Percentiles rank a stretch among this genome's conserved stretches.
These are phyloP conservation scores for Babesia gibsoni DNA, from an alignment of 169 alveolate genomes.

Conservation along the genomic window DNA sequence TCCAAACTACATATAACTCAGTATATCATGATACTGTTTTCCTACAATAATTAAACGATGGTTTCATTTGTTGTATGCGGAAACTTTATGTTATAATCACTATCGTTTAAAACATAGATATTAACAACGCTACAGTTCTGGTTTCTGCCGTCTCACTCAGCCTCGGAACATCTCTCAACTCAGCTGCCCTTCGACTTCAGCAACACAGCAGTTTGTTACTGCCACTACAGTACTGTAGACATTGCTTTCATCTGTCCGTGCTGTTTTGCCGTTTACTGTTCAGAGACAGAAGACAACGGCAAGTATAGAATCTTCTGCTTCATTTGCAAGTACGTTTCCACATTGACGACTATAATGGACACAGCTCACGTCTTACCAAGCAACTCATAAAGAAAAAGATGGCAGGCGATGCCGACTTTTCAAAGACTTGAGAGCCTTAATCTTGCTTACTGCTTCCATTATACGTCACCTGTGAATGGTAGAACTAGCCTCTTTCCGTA, in stretches of 20 bases:
- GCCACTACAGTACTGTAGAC: constrained; percentile 82
- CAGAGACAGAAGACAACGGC: constrained; percentile 58
- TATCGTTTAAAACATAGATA: too few relatives aligned
- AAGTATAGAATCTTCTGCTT: constrained; percentile 48
- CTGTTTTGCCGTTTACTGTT: constrained; percentile 73
- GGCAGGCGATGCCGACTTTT: constrained; percentile 55
- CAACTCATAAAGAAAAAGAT: constrained; percentile 38
- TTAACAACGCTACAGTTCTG: constrained; percentile 73
- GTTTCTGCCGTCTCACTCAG: constrained; percentile 75
- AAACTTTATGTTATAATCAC: too few relatives aligned
- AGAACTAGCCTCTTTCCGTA: constrained; percentile 82
- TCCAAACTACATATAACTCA: too few relatives aligned
- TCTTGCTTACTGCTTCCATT: background rate
- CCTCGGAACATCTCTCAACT: constrained; percentile 73
- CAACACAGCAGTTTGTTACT: constrained; percentile 81
- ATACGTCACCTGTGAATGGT: constrained; percentile 81
- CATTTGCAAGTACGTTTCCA: constrained; percentile 52
- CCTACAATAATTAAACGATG: too few relatives aligned
- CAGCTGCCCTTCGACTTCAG: constrained; percentile 73
- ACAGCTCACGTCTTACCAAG: constrained; percentile 57
- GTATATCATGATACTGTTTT: too few relatives aligned
- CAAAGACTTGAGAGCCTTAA: constrained; percentile 12
- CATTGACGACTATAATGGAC: background rate
- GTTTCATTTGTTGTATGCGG: too few relatives aligned
- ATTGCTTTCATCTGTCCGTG: constrained; percentile 82